Evolutionary conservation across 306 rosid genomes (phyloP).

Genomic region (Acmispon strigosus): DNA sequence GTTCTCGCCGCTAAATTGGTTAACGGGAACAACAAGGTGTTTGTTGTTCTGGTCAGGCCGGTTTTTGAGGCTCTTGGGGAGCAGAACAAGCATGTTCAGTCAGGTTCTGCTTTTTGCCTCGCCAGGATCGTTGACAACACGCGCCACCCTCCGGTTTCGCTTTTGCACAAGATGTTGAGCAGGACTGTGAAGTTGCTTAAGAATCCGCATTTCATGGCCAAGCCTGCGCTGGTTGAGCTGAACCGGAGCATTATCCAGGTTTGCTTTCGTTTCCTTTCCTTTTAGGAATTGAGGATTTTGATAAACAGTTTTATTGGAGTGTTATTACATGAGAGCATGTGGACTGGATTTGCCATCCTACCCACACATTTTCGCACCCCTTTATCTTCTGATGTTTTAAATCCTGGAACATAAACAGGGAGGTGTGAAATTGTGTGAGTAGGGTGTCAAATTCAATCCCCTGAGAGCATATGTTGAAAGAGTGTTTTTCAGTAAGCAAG

Average conservation of each 20-base stretch:
- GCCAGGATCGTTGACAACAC: constrained; percentile 57
- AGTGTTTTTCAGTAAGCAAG: too few relatives aligned
- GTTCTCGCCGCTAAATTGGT: constrained; percentile 40
- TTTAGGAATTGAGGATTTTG: too few relatives aligned
- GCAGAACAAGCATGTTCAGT: constrained; percentile 72
- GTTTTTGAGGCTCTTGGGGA: constrained; percentile 77
- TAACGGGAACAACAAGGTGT: constrained; percentile 31
- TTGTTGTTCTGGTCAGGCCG: constrained; percentile 50
- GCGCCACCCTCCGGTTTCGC: constrained; percentile 48
- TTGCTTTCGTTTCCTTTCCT: neutral
- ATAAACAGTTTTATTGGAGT: too few relatives aligned
- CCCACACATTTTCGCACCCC: too few relatives aligned
- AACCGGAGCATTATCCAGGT: constrained; percentile 64
- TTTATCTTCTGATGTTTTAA: too few relatives aligned
- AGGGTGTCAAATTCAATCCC: too few relatives aligned
- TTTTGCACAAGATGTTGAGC: constrained; percentile 54
- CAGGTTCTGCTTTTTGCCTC: constrained; percentile 57
- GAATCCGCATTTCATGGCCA: constrained; percentile 72
- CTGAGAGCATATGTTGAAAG: too few relatives aligned
- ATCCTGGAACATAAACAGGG: too few relatives aligned
- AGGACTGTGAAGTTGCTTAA: constrained; percentile 65
- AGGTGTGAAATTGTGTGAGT: too few relatives aligned
- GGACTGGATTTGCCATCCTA: too few relatives aligned
- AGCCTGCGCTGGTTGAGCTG: constrained; percentile 61
- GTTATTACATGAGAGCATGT: too few relatives aligned